A percentile compares a stretch with the other conserved stretches of the same genome.
Evolutionary conservation across 257 asterid genomes (phyloP).

Genomic region (Fraxinus quadrangulata): DNA sequence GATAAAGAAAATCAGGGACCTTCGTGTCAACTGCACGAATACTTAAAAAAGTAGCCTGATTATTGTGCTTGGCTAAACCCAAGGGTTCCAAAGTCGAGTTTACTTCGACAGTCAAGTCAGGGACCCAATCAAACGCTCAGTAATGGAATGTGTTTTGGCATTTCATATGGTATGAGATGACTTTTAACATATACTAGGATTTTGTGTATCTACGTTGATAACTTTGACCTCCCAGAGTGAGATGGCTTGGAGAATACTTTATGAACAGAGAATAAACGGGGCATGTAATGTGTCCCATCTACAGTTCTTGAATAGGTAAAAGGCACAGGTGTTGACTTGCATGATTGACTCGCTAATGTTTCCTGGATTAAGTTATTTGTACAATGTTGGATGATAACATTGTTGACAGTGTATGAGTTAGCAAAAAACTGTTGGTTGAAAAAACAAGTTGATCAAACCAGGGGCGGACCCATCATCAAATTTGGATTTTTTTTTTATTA

Average conservation of each 20-base stretch:
- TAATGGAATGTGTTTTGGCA: background rate
- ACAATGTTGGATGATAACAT: no score
- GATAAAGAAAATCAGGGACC: background rate
- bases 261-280: background rate
- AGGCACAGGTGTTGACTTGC: background rate
- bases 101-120: background rate
- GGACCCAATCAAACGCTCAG: background rate
- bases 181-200: background rate
- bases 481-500: no score
- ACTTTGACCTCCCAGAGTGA: background rate
- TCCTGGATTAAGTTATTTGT: no score
- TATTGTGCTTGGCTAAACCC: background rate
- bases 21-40: background rate
- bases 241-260: background rate
- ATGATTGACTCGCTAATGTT: no score
- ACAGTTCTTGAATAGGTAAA: background rate
- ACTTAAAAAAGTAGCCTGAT: no score
- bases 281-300: background rate
- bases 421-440: no score
- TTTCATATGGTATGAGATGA: background rate
- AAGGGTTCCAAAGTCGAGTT: no score
- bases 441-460: no score
- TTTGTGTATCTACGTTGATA: background rate
- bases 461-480: no score
- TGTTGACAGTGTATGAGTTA: no score